These are phyloP conservation scores for Naumovozyma dairenensis DNA, from an alignment of 805 yeast genomes.

Conservation along the genomic window DNA sequence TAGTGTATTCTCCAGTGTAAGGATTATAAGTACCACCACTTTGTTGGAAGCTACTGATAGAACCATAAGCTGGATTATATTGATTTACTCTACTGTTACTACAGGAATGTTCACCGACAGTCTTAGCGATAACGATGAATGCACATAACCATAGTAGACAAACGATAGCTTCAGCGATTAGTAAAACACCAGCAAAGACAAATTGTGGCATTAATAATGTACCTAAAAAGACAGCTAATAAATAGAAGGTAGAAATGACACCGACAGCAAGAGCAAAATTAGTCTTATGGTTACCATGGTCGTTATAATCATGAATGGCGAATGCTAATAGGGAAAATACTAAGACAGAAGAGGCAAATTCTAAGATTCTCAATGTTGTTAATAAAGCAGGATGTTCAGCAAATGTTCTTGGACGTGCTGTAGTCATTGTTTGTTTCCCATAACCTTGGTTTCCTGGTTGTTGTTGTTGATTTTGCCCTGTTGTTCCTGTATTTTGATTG, in stretches of 20 bases:
- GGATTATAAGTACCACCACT: constrained; percentile 14
- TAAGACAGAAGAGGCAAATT: constrained; percentile 22
- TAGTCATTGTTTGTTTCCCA: neutral
- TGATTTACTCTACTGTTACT: constrained; percentile 7
- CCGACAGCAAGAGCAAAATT: constrained; percentile 27
- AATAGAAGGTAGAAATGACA: constrained; percentile 24
- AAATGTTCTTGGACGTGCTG: neutral
- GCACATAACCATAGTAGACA: constrained; percentile 28
- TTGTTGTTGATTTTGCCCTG: no score
- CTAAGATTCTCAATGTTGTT: constrained; percentile 10
- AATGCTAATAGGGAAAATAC: constrained; percentile 24
- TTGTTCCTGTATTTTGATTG: no score
- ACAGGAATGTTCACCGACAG: constrained; percentile 26
- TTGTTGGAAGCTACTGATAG: constrained; percentile 1
- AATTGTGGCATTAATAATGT: constrained; percentile 12
- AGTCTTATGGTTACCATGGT: constrained; percentile 23
- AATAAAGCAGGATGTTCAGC: neutral
- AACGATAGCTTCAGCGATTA: constrained; percentile 23
- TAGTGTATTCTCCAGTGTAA: constrained; percentile 11
- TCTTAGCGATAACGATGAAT: constrained; percentile 28
- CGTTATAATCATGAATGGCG: constrained; percentile 17
- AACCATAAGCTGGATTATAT: constrained; percentile 12
- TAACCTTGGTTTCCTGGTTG: no score
- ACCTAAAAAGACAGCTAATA: constrained; percentile 15
- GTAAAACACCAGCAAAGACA: constrained; percentile 20